Conservation (phyloP, 2,329 filamentous ascomycete genomes). For the Scedosporium dehoogii region DNA sequence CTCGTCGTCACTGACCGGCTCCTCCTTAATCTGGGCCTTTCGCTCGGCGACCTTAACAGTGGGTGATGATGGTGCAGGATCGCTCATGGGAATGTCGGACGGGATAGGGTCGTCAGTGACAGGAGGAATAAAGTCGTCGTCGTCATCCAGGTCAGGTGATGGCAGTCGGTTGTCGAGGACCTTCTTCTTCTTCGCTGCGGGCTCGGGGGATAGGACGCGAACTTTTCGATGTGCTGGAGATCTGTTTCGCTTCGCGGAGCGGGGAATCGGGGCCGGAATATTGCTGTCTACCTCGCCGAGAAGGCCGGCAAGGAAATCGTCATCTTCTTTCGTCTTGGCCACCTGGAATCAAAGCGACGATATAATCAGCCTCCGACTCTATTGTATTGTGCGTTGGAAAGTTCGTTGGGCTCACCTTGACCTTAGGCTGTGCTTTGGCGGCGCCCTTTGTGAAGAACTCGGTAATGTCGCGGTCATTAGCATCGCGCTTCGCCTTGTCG, state of each 20-base stretch:
- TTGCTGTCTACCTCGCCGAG: conserved; percentile 84
- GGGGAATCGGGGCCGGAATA: conserved; percentile 41
- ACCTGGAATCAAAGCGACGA: conserved; percentile 35
- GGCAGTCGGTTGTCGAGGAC: conserved; percentile 34
- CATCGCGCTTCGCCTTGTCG: conserved; percentile 74
- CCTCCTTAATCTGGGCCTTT: conserved; percentile 45
- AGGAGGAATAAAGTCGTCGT: conserved; percentile 43
- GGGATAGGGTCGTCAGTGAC: conserved; percentile 48
- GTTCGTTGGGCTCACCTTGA: conserved; percentile 53
- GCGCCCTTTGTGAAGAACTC: conserved; percentile 85
- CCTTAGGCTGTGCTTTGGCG: conserved; percentile 57
- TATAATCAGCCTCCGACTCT: background rate
- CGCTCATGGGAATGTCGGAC: conserved; percentile 65
- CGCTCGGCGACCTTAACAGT: conserved; percentile 68
- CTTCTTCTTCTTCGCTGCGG: conserved; percentile 46
- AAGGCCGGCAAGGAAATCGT: conserved; percentile 75
- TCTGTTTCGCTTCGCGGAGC: conserved; percentile 53
- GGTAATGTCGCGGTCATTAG: conserved; percentile 83
- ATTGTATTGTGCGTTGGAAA: background rate
- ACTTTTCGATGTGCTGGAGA: conserved; percentile 69
- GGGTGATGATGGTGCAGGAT: conserved; percentile 79
- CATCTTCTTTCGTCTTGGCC: conserved; percentile 74
- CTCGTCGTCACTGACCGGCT: conserved; percentile 54
- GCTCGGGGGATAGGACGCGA: conserved; percentile 55
- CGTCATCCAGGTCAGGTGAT: conserved; percentile 43